phyloP scores from a whole-genome alignment of 2,329 filamentous ascomycete species.

The Aspergillus arachidicola region DNA sequence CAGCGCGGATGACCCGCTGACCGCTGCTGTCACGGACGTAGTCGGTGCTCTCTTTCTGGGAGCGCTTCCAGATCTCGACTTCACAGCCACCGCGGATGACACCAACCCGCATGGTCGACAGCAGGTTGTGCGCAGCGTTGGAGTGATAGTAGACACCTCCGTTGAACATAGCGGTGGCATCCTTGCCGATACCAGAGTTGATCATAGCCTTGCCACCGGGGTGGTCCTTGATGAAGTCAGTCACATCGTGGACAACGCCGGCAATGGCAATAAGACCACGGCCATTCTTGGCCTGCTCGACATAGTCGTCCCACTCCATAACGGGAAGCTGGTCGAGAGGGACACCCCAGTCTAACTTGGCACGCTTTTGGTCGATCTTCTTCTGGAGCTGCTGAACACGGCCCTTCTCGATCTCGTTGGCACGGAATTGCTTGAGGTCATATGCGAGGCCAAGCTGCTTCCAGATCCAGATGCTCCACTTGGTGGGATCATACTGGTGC shows the following conservation, averaged over 20 bases:
- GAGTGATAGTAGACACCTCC: conserved; percentile 88
- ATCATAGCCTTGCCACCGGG: conserved; percentile 90
- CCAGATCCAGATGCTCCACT: conserved; percentile 84
- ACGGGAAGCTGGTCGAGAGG: conserved; percentile 84
- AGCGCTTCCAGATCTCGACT: conserved; percentile 91
- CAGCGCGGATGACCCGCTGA: conserved; percentile 81
- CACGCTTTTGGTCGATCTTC: conserved; percentile 87
- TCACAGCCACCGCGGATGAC: conserved; percentile 85
- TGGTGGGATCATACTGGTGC: conserved; percentile 90
- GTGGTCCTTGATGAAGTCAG: conserved; percentile 83
- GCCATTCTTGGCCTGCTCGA: conserved; percentile 74
- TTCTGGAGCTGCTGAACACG: conserved; percentile 86
- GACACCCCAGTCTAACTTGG: conserved; percentile 81
- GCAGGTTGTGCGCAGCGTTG: conserved; percentile 85
- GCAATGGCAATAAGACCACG: conserved; percentile 76
- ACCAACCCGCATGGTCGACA: conserved; percentile 85
- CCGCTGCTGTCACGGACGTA: conserved; percentile 80
- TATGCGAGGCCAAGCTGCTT: conserved; percentile 83
- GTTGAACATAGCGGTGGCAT: conserved; percentile 89
- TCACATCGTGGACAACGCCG: conserved; percentile 83
- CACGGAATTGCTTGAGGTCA: conserved; percentile 86
- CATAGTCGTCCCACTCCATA: conserved; percentile 84
- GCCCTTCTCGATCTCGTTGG: conserved; percentile 91
- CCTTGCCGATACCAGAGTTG: conserved; percentile 78
- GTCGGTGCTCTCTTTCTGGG: conserved; percentile 75